Conservation (phyloP, 2,329 filamentous ascomycete species). For the Botryotinia globosa region DNA sequence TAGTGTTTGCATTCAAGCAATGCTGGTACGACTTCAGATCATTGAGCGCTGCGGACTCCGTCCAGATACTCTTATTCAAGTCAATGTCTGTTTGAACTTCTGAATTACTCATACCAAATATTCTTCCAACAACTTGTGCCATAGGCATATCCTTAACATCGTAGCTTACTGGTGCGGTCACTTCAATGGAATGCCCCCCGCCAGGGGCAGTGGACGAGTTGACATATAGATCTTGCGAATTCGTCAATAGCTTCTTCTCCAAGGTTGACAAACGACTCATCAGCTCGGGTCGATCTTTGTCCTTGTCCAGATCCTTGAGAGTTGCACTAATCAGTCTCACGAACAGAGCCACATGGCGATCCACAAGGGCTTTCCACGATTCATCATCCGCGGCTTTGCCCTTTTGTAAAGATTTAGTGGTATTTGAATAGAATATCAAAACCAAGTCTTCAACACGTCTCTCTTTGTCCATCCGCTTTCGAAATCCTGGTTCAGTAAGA, state of each 20-base stretch:
- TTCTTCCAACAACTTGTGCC: conserved; percentile 79
- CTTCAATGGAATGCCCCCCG: conserved; percentile 67
- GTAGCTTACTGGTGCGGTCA: conserved; percentile 78
- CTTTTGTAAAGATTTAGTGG: conserved; percentile 85
- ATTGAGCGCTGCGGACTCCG: conserved; percentile 82
- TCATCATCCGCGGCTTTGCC: conserved; percentile 76
- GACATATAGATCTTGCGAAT: conserved; percentile 83
- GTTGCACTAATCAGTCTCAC: conserved; percentile 80
- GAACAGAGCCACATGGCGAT: conserved; percentile 92
- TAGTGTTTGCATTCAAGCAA: conserved; percentile 77
- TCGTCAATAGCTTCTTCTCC: conserved; percentile 89
- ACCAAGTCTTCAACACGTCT: conserved; percentile 88
- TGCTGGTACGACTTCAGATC: conserved; percentile 94
- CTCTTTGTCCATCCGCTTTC: conserved; percentile 91
- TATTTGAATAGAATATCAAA: conserved; percentile 93
- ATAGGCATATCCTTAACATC: conserved; percentile 97
- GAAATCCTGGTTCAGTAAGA: conserved; percentile 83
- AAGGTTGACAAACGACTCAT: conserved; percentile 73
- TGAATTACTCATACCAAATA: conserved; percentile 77
- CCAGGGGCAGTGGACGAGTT: conserved; percentile 56
- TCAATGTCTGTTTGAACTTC: conserved; percentile 88
- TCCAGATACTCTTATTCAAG: conserved; percentile 77
- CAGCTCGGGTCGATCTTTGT: conserved; percentile 80
- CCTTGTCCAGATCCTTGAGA: conserved; percentile 79
- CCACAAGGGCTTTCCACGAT: conserved; percentile 85